Evolutionary conservation across 176 grass and related monocot species (phyloP), one percentile per base, ranked within the genome.

Genomic region (Zoysia pacifica): DNA sequence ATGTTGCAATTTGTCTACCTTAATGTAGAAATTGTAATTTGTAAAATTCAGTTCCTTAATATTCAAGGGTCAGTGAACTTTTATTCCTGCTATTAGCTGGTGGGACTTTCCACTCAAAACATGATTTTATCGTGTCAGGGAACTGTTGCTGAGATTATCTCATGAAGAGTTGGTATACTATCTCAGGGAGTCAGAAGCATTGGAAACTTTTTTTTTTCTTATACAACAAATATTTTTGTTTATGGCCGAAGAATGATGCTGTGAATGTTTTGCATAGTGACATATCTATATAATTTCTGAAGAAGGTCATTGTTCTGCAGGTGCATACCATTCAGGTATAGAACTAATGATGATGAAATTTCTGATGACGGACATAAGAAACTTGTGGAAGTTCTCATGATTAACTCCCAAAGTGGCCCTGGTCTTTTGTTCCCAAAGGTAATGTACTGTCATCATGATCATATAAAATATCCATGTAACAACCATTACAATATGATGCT

Each of bases 371-470:
- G 87, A 45, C 62, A 83, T 36, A 74, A 89, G 28, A 94, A 93
- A 78, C 65, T 80, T 40, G 81, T 99, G 77, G 96, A 99, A 87
- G 88, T 99, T 86, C 96, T 99, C 55, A 99, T 99, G 96, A 99
- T 99, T 78, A 99, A 89, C 70, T 99, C 96, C 60, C 90, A 93
- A 79, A 99, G 96, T 20, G 93, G 93, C 54, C 96, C 96, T 70
- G 93, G 93, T 65, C 84, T 95, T 44, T 69, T 99, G 60, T 99
- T 99, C 87, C 96, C 96, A 18, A 99, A 99, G 96, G 96, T 99
- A 81, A 45, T 69, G 50, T 61, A 59, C 72, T 76, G 5, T 44
- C 49, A 67, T 39, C 71, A 52, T 74, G 53, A 15, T 6, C n/a
- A 60, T 81, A 59, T 65, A 14, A n/a, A 56, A 75, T 72, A 48